Conservation (phyloP, 345 rosid genomes). For the Luvunga scandens region DNA sequence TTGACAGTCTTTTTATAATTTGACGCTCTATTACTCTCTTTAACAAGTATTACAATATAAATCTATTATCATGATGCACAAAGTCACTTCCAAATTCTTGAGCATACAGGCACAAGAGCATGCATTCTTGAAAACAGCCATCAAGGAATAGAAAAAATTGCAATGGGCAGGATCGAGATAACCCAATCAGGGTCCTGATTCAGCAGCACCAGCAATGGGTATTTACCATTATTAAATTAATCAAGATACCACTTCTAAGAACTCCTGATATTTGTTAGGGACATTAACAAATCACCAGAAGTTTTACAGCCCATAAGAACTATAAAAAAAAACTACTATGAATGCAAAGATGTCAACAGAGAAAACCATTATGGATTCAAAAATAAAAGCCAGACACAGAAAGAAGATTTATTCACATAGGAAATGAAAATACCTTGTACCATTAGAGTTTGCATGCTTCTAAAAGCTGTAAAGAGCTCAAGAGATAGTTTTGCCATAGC, state of each 20-base stretch:
- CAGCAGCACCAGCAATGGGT: not conserved
- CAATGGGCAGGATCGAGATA: not conserved
- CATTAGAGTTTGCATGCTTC: conserved; percentile 31
- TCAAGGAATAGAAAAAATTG: not conserved
- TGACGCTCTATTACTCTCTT: not conserved
- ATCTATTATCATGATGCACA: not conserved
- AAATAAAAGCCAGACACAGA: conserved; percentile 3
- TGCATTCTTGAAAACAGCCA: not conserved
- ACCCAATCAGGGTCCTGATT: not conserved
- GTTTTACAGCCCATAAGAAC: not conserved
- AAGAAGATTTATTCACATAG: not conserved
- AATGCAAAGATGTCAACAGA: not conserved
- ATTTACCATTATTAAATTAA: not conserved
- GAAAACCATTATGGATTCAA: not conserved
- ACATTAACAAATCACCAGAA: not conserved
- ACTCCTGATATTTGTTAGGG: not conserved
- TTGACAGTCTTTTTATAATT: not conserved
- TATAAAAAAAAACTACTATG: not conserved
- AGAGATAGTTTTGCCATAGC: conserved; percentile 60
- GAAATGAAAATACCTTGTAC: conserved; percentile 47
- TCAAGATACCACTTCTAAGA: not conserved
- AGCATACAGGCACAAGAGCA: not conserved
- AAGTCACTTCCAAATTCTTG: not conserved
- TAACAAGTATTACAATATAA: not conserved
- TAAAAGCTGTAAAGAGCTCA: conserved; percentile 57